Conservation (phyloP, 83 land plant genomes). For the Diphasiastrum complanatum region DNA sequence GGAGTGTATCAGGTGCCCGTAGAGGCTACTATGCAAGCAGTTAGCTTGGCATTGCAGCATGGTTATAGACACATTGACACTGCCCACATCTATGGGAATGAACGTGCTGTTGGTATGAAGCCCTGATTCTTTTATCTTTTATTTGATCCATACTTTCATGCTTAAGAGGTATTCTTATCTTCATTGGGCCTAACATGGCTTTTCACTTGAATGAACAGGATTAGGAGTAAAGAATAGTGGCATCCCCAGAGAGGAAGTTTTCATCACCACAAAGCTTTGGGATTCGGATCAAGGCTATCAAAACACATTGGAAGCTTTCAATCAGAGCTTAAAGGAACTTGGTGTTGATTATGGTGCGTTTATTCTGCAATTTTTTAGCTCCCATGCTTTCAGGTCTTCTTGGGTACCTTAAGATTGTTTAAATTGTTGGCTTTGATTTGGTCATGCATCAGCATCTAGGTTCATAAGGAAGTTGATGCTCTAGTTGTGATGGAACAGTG, state of each 20-base stretch:
- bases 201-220: constrained; percentile 18
- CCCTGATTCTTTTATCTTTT: not conserved
- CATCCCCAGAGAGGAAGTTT: constrained; percentile 31
- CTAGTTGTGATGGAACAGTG: constrained; percentile 14
- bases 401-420: not conserved
- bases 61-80: constrained; percentile 42
- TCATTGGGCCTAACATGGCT: not conserved
- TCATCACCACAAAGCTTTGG: constrained; percentile 37
- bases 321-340: constrained; percentile 33
- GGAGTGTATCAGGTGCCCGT: constrained; percentile 29
- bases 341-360: constrained; percentile 30
- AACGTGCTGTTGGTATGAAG: constrained; percentile 35
- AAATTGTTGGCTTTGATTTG: not conserved
- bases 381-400: not conserved
- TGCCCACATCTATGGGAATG: constrained; percentile 30
- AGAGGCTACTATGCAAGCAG: constrained; percentile 18
- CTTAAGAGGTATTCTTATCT: constrained; percentile 6
- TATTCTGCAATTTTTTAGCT: not conserved
- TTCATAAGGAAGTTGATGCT: not conserved
- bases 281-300: constrained; percentile 37
- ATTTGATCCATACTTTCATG: not conserved
- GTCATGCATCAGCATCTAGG: not conserved
- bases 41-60: constrained; percentile 11
- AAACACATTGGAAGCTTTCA: constrained; percentile 26
- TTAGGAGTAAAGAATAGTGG: constrained; percentile 29